phyloP scores from a whole-genome alignment of 202 grass and related monocot species.

The Saccharum hybrid region DNA sequence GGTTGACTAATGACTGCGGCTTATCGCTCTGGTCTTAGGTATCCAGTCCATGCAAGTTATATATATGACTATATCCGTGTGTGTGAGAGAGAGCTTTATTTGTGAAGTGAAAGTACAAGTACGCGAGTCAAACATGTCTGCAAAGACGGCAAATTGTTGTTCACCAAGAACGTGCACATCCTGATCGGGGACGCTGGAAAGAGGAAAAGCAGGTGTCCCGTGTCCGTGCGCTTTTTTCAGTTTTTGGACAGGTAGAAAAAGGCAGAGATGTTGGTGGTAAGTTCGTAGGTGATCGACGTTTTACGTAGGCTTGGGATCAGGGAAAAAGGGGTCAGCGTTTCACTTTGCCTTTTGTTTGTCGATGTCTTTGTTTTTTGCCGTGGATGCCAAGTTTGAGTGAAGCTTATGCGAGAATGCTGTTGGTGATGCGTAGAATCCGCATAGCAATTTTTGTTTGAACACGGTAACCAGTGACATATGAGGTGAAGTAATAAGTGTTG shows the following conservation, averaged over 20 bases:
- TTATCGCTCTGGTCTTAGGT: neutral
- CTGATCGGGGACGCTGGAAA: conserved; percentile 47
- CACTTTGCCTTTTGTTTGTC: conserved; percentile 47
- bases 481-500: neutral
- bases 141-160: conserved; percentile 20
- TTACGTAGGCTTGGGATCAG: conserved; percentile 39
- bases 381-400: conserved; percentile 45
- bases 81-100: neutral
- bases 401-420: conserved; percentile 45
- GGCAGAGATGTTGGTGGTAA: conserved; percentile 33
- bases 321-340: conserved; percentile 42
- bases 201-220: conserved; percentile 30
- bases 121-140: conserved; percentile 34
- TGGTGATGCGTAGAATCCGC: too few relatives aligned
- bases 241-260: conserved; percentile 39
- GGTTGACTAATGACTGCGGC: conserved; percentile 39
- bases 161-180: conserved; percentile 50
- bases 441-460: neutral
- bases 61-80: neutral
- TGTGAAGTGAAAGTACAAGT: neutral
- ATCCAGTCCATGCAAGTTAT: conserved; percentile 23
- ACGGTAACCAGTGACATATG: neutral
- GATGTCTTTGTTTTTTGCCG: conserved; percentile 34
- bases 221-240: neutral
- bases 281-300: conserved; percentile 41